phyloP scores from a whole-genome alignment of 2,329 filamentous ascomycete genomes.

The Chrysosporium keratinophilum region DNA sequence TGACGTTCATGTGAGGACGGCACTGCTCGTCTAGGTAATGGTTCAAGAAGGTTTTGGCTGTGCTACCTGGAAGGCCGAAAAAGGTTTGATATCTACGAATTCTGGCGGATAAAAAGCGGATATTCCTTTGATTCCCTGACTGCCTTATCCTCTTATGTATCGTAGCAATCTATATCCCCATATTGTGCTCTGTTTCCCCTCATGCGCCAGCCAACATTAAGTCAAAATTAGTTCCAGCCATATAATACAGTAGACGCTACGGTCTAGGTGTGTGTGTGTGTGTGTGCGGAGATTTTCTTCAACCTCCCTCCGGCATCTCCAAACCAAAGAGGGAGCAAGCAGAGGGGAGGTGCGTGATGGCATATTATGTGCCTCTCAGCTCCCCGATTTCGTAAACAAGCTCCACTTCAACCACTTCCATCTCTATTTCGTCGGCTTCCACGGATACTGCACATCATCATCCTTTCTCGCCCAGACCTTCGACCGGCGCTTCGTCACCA shows the following conservation, averaged over 20 bases:
- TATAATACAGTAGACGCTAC: background rate
- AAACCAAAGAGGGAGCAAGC: too few species aligned
- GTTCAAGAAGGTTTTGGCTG: background rate
- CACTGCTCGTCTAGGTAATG: background rate
- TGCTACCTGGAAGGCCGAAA: background rate
- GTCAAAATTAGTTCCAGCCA: background rate
- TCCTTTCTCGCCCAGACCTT: slow-evolving; percentile 82
- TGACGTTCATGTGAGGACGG: background rate
- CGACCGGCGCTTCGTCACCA: slow-evolving; percentile 73
- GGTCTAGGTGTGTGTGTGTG: background rate
- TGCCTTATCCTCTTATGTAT: background rate
- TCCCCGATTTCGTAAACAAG: background rate
- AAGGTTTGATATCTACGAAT: background rate
- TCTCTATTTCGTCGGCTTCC: slow-evolving; percentile 31
- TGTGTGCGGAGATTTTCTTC: background rate
- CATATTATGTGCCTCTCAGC: background rate
- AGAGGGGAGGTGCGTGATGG: background rate
- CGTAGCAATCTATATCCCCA: background rate
- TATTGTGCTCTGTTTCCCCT: background rate
- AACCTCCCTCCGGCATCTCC: background rate
- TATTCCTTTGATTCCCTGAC: background rate
- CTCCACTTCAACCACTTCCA: background rate
- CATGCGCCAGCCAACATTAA: background rate
- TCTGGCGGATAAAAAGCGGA: background rate
- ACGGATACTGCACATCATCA: slow-evolving; percentile 58